A percentile compares a stretch with the other conserved stretches of the same genome.
phyloP scores from a whole-genome alignment of 306 rosid genomes.

The Prunus campanulata region DNA sequence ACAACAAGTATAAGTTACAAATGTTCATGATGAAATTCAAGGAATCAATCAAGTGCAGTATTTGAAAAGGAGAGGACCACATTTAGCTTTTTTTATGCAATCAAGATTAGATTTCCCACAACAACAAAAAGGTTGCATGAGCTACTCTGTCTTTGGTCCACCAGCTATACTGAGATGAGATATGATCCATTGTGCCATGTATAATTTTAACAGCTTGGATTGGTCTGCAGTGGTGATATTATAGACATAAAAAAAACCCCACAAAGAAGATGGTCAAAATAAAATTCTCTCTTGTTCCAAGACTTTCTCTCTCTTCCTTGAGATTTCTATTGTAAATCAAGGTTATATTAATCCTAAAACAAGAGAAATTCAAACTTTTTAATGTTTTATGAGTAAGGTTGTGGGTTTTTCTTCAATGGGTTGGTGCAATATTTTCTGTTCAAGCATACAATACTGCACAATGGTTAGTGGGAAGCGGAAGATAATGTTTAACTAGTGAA shows the following conservation, averaged over 20 bases:
- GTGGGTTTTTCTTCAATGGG: conserved; percentile 3
- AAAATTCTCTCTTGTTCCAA: not conserved
- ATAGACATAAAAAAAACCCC: not conserved
- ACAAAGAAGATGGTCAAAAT: not conserved
- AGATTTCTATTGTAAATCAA: not conserved
- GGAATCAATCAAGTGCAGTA: conserved; percentile 20
- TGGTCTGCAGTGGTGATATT: not conserved
- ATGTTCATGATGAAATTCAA: conserved; percentile 22
- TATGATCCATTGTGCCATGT: not conserved
- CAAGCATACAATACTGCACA: conserved; percentile 13
- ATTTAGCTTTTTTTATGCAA: conserved; percentile 23
- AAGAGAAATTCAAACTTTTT: not conserved
- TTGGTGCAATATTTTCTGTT: conserved; percentile 27
- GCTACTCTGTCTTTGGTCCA: conserved; percentile 26
- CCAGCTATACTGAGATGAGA: not conserved
- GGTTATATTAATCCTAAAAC: not conserved
- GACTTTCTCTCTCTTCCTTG: not conserved
- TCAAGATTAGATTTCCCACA: conserved; percentile 29
- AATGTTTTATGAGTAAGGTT: not conserved
- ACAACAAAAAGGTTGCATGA: conserved; percentile 27
- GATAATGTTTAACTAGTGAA: conserved; percentile 41
- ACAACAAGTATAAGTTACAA: conserved; percentile 17
- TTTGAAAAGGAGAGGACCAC: conserved; percentile 35
- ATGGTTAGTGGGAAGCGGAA: conserved; percentile 57
- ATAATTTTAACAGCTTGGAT: conserved; percentile 13